phyloP scores from a whole-genome alignment of 345 rosid genomes.

The Citrus unshiu region DNA sequence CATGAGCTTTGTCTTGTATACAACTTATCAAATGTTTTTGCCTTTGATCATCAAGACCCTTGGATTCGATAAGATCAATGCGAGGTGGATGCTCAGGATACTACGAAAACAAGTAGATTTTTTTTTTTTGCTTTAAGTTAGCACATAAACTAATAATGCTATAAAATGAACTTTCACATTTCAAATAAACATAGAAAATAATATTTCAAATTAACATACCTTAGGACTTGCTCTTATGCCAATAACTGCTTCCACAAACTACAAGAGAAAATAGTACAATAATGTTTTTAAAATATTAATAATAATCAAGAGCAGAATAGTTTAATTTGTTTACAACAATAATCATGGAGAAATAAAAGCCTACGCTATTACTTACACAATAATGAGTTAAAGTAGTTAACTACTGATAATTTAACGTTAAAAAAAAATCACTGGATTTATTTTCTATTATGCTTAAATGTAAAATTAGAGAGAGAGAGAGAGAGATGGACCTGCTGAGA shows the following conservation, averaged over 20 bases:
- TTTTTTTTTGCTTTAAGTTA: neutral
- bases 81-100: slow-evolving; percentile 74
- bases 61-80: slow-evolving; percentile 62
- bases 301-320: neutral
- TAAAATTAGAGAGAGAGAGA: too few relatives aligned
- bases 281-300: neutral
- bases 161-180: neutral
- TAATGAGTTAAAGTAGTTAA: neutral
- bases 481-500: slow-evolving; percentile 64
- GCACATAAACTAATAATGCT: neutral
- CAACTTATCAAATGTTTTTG: slow-evolving; percentile 48
- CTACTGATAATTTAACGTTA: neutral
- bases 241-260: slow-evolving; percentile 89
- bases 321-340: neutral
- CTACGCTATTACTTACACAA: neutral
- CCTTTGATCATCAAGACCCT: slow-evolving; percentile 83
- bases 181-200: neutral
- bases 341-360: neutral
- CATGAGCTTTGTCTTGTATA: slow-evolving; percentile 52
- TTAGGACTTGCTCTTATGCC: slow-evolving; percentile 51
- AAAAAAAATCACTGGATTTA: neutral
- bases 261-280: slow-evolving; percentile 15
- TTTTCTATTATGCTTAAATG: neutral
- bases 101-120: slow-evolving; percentile 19
- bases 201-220: slow-evolving; percentile 30